Conservation (phyloP, 2,329 filamentous ascomycete species). For the Alternaria postmessia region DNA sequence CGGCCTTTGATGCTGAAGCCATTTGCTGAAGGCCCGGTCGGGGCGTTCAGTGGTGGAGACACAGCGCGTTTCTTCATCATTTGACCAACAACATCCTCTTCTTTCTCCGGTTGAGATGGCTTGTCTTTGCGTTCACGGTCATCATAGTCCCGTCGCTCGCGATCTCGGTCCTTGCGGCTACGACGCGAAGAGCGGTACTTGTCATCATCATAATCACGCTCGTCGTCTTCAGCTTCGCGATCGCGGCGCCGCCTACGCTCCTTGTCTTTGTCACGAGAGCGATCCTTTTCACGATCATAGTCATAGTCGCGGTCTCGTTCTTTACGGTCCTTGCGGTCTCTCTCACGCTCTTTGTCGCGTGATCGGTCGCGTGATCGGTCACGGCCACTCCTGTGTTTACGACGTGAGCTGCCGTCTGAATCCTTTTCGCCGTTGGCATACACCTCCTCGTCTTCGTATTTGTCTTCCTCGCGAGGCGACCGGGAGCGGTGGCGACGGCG, state of each 20-base stretch:
- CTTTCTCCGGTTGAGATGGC: slow-evolving; percentile 13
- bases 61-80: slow-evolving; percentile 40
- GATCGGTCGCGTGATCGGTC: slow-evolving; percentile 36
- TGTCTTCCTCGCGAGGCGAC: slow-evolving; percentile 45
- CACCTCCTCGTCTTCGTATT: slow-evolving; percentile 41
- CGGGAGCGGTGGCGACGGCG: slow-evolving; percentile 55
- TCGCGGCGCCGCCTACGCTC: slow-evolving; percentile 62
- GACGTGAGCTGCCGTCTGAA: slow-evolving; percentile 40
- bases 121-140: slow-evolving; percentile 33
- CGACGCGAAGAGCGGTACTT: slow-evolving; percentile 53
- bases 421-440: slow-evolving; percentile 40
- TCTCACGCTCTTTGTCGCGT: slow-evolving; percentile 44
- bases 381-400: slow-evolving; percentile 48
- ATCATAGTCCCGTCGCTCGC: slow-evolving; percentile 36
- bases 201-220: slow-evolving; percentile 50
- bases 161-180: slow-evolving; percentile 55
- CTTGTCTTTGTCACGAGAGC: slow-evolving; percentile 46
- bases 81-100: slow-evolving; percentile 36
- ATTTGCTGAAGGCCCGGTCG: slow-evolving; percentile 51
- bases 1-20: slow-evolving; percentile 57
- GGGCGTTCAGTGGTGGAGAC: slow-evolving; percentile 46
- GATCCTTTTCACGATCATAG: slow-evolving; percentile 44
- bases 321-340: slow-evolving; percentile 51
- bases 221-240: slow-evolving; percentile 50
- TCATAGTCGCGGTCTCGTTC: slow-evolving; percentile 62